A percentile compares a stretch with the other conserved stretches of the same genome.
These are phyloP conservation scores for Ulvella scutata DNA, from an alignment of 139 green algal genomes.

Conservation along the genomic window DNA sequence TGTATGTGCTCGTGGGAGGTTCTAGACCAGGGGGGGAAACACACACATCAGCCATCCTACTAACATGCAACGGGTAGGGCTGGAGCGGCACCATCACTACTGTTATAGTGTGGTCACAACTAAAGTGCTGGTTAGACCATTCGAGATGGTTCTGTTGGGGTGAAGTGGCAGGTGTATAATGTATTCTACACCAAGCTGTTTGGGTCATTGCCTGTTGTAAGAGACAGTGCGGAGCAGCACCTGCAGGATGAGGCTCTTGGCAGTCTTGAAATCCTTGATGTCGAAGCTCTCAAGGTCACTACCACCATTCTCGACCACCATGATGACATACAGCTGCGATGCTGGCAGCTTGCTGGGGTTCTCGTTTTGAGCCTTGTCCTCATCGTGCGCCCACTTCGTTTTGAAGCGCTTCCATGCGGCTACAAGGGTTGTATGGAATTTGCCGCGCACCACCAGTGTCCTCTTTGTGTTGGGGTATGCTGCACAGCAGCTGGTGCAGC, in stretches of 20 bases:
- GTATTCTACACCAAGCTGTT: too few relatives aligned
- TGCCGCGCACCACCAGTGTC: conserved; percentile 22
- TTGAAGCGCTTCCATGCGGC: conserved; percentile 33
- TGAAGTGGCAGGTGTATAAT: too few relatives aligned
- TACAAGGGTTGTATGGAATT: conserved; percentile 25
- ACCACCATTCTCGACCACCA: conserved; percentile 56
- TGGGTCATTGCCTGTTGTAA: background rate
- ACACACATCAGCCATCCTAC: too few relatives aligned
- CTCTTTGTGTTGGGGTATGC: background rate
- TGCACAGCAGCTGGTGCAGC: conserved; percentile 12
- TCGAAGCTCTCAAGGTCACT: conserved; percentile 74
- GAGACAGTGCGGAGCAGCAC: conserved; percentile 16
- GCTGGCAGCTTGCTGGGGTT: conserved; percentile 17
- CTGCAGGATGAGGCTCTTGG: conserved; percentile 72
- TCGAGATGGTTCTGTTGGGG: too few relatives aligned
- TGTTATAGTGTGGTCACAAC: too few relatives aligned
- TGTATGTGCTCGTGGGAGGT: too few relatives aligned
- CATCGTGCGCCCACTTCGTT: conserved; percentile 11
- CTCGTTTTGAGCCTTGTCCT: conserved; percentile 54
- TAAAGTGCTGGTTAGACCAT: background rate
- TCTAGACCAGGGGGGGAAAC: too few relatives aligned
- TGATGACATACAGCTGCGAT: conserved; percentile 39
- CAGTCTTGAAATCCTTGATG: conserved; percentile 48
- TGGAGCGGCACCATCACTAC: too few relatives aligned
- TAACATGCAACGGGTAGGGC: too few relatives aligned